Evolutionary conservation across 164 flowering plant genomes (phyloP), one percentile per base, ranked within the genome.

Genomic region (Platanus orientalis): DNA sequence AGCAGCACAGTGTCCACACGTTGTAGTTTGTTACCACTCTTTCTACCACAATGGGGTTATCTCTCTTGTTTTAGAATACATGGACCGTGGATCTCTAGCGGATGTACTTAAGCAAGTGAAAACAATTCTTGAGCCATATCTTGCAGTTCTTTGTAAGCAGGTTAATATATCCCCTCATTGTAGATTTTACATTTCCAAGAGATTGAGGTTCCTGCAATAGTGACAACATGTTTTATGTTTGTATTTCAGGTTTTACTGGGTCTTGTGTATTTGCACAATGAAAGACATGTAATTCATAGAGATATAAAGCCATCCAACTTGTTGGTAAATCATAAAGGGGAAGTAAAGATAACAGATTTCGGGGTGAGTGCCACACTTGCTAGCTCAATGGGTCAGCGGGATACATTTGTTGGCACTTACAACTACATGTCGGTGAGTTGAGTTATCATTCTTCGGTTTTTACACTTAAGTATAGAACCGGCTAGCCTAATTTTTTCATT

Each of bases 401-500:
- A 92, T 74, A 95, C 97, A 56, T 95, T 95, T 78, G 99, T 95
- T 58, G 99, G 99, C 26, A 95, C 99, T 45, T 95, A 88, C 76
- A 92, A 90, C 78, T 92, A 92, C 76, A 95, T 92, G 99, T 83
- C 97, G 84, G 97, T 95, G 79, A 57, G 99, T 80, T 49, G 27
- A 40, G 12, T 45, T 42, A 40, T 59, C 19, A 16, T 57, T 50
- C 48, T 53, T 21, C 60, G 10, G 40, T 23, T 34, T 60, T 25
- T 30, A 6, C 34, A 25, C 6, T 17, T 25, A 39, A 36, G 21
- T 19, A 26, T 28, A n/a, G 49, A 50, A 40, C 36, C 51, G 34
- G 12, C 34, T 65, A 23, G 44, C 25, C 23, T 25, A 1, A 23
- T 44, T 67, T 14, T 39, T 27, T 32, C n/a, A n/a, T n/a, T n/a